Evolutionary conservation across 805 yeast species (phyloP), one percentile per base, ranked within the genome.

Genomic region (Yarrowia yakushimensis): DNA sequence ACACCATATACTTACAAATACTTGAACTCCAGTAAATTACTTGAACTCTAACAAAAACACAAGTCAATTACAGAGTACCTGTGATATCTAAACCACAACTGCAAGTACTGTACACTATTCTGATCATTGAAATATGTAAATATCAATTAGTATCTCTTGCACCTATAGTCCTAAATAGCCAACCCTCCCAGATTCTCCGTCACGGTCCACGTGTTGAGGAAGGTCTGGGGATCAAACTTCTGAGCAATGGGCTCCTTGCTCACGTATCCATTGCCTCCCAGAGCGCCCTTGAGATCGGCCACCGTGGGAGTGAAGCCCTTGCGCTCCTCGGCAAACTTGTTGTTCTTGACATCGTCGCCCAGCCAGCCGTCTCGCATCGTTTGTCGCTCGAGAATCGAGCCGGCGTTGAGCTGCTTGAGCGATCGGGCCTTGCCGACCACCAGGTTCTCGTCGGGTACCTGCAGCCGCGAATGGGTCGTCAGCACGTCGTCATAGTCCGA

Each of bases 321-420:
- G n/a, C 59, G 42, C 33, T 36, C 59, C 59, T 52, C 59, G 33
- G 59, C 59, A 36, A 34, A 52, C 43, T 17, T n/a, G 59, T 52
- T 52, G 43, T 22, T 52, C 33, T 36, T 52, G 43, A 52, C 59
- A 10, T 52, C 59, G 22, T 52, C 59, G 7, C 59, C 59, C 13
- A 55, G 48, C 61, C 61, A 55, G 9, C 48, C 48, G 30, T 55
- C 61, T 20, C 48, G 34, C 61, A 55, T 55, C 4, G 61, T 55
- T 39, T 55, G 61, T 18, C 59, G 42, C 36, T 55, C 48, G 25
- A 55, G 43, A 23, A 55, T 41, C 13, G 61, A 55, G 20, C 61
- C 61, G 3, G 43, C 59, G 31, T 55, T 55, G 36, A 55, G 61
- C 61, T 55, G 61, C 28, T 31, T 39, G 22, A 55, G 61, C 4